Conservation (phyloP, 2,329 filamentous ascomycete genomes). For the Xylariaceae sp. region DNA sequence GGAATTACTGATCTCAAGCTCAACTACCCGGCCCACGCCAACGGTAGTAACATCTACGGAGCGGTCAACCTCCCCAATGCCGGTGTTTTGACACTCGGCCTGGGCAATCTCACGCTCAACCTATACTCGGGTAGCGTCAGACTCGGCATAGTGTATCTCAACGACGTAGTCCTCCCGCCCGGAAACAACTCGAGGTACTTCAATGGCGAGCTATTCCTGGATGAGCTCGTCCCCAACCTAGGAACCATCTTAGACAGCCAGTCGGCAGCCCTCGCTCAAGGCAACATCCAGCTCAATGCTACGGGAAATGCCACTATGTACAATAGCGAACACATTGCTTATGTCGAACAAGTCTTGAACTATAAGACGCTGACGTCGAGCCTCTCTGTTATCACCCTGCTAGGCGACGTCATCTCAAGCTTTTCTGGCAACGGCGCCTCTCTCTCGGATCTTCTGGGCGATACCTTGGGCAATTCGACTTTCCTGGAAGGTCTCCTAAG, state of each 20-base stretch:
- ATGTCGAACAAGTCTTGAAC: slow-evolving; percentile 42
- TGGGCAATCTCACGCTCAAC: slow-evolving; percentile 46
- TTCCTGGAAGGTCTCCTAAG: slow-evolving; percentile 35
- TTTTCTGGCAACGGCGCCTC: slow-evolving; percentile 29
- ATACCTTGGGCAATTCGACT: slow-evolving; percentile 38
- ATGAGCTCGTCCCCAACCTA: slow-evolving; percentile 39
- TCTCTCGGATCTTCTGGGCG: slow-evolving; percentile 34
- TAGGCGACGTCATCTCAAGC: slow-evolving; percentile 36
- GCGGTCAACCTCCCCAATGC: slow-evolving; percentile 42
- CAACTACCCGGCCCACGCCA: slow-evolving; percentile 32
- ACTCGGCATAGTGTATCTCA: slow-evolving; percentile 37
- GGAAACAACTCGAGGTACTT: slow-evolving; percentile 42
- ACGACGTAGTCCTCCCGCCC: slow-evolving; percentile 37
- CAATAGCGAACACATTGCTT: slow-evolving; percentile 41
- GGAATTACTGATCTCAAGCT: slow-evolving; percentile 35
- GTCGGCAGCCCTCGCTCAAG: slow-evolving; percentile 32
- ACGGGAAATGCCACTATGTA: slow-evolving; percentile 40
- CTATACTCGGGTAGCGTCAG: slow-evolving; percentile 37
- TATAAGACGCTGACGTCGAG: slow-evolving; percentile 34
- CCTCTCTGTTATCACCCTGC: slow-evolving; percentile 36
- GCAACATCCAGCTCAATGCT: slow-evolving; percentile 39
- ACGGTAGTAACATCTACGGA: slow-evolving; percentile 42
- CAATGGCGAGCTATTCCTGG: slow-evolving; percentile 39
- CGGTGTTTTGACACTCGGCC: slow-evolving; percentile 39
- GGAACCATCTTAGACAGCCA: slow-evolving; percentile 37